These are phyloP conservation scores for Colletotrichum caudatum DNA, from an alignment of 2,329 filamentous ascomycete genomes.

Conservation along the genomic window DNA sequence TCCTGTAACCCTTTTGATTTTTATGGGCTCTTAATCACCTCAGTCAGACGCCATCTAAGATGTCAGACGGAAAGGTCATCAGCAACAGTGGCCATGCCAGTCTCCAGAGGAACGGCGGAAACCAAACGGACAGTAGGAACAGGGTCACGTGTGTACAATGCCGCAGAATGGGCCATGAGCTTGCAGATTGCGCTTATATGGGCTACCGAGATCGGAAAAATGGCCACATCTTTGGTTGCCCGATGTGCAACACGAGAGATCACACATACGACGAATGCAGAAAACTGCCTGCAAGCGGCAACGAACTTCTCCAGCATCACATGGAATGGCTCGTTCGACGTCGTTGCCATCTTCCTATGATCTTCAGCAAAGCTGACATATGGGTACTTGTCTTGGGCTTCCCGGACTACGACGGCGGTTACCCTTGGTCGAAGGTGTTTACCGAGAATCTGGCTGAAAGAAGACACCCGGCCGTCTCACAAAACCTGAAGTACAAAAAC, in stretches of 20 bases:
- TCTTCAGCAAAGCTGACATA: not conserved
- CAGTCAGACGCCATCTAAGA: not conserved
- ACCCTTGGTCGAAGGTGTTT: not conserved
- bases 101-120: no score
- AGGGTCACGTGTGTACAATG: no score
- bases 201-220: fast-evolving
- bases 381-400: not conserved
- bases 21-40: not conserved
- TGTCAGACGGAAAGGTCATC: not conserved
- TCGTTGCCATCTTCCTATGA: not conserved
- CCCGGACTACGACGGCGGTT: not conserved
- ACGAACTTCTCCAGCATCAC: conserved; percentile 3
- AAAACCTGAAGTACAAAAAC: not conserved
- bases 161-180: not conserved
- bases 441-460: not conserved
- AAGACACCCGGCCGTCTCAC: not conserved
- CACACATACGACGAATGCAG: not conserved
- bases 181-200: not conserved
- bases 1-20: not conserved
- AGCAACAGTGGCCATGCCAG: not conserved
- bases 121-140: no score
- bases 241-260: not conserved
- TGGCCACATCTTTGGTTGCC: not conserved
- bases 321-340: conserved; percentile 14
- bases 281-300: not conserved